Conservation (phyloP, 2,329 filamentous ascomycete species). For the Aureobasidium sp. region DNA sequence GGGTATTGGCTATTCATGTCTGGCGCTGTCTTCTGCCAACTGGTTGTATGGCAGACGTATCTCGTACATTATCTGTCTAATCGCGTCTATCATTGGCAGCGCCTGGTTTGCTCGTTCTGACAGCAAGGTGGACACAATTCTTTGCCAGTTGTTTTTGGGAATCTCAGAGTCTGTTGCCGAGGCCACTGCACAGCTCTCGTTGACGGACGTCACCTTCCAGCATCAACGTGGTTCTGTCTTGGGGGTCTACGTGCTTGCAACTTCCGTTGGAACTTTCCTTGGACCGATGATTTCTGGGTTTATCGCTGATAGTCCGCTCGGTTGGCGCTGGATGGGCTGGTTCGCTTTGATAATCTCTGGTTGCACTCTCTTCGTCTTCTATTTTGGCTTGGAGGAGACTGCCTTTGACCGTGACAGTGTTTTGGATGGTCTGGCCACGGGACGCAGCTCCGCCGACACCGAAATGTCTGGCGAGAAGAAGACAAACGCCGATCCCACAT, state of each 20-base stretch:
- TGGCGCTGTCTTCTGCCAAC: conserved; percentile 47
- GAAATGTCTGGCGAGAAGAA: conserved; percentile 6
- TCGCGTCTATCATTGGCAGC: conserved; percentile 44
- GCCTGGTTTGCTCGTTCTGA: conserved; percentile 48
- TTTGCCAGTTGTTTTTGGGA: conserved; percentile 52
- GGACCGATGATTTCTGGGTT: conserved; percentile 49
- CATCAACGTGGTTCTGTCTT: conserved; percentile 50
- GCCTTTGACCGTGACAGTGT: conserved; percentile 32
- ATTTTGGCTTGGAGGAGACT: conserved; percentile 50
- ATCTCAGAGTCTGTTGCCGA: conserved; percentile 52
- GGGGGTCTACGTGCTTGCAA: conserved; percentile 50
- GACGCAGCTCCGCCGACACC: not conserved
- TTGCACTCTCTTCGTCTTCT: conserved; percentile 41
- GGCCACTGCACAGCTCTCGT: conserved; percentile 50
- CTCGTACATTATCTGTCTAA: conserved; percentile 48
- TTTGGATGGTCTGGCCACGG: conserved; percentile 8
- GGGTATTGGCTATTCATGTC: conserved; percentile 50
- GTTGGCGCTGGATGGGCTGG: conserved; percentile 52
- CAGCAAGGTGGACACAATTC: conserved; percentile 42
- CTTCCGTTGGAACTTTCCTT: conserved; percentile 50
- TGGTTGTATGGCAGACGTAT: conserved; percentile 50
- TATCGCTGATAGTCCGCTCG: conserved; percentile 40
- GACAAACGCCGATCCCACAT: not conserved
- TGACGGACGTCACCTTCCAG: conserved; percentile 53
- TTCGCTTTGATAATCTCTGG: conserved; percentile 45